Conservation (phyloP, 108 stramenopile species). For the Cyclotella kingstonii region DNA sequence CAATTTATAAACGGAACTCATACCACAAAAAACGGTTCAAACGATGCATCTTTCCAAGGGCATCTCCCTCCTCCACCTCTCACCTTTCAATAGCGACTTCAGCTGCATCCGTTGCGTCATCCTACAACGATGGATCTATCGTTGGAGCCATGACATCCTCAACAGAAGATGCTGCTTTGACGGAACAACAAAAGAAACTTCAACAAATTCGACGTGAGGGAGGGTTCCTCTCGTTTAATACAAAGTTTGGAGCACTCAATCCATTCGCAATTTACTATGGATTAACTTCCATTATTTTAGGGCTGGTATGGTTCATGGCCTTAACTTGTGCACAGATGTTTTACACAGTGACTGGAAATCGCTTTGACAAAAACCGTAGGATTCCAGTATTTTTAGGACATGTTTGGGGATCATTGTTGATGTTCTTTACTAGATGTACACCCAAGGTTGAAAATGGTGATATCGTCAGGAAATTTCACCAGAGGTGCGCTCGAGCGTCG, state of each 20-base stretch:
- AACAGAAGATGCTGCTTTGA: not conserved
- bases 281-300: conserved; percentile 60
- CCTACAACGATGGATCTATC: not conserved
- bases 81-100: not conserved
- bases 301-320: conserved; percentile 72
- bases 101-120: conserved; percentile 1
- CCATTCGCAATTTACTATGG: conserved; percentile 83
- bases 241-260: conserved; percentile 82
- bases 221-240: conserved; percentile 65
- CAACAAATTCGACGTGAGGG: conserved; percentile 35
- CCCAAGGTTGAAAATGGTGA: conserved; percentile 63
- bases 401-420: conserved; percentile 73
- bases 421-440: conserved; percentile 60
- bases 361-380: conserved; percentile 60
- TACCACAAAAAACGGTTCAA: no score
- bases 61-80: not conserved
- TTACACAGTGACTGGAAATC: conserved; percentile 56
- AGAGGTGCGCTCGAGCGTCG: conserved; percentile 37
- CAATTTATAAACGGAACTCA: no score
- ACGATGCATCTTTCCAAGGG: not conserved
- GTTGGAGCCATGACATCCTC: not conserved
- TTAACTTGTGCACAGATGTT: conserved; percentile 50
- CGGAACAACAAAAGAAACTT: conserved; percentile 32
- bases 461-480: conserved; percentile 58
- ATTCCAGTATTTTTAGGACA: conserved; percentile 74